These are phyloP conservation scores for Fusarium sp. DNA, from an alignment of 2,329 filamentous ascomycete species.

Conservation along the genomic window DNA sequence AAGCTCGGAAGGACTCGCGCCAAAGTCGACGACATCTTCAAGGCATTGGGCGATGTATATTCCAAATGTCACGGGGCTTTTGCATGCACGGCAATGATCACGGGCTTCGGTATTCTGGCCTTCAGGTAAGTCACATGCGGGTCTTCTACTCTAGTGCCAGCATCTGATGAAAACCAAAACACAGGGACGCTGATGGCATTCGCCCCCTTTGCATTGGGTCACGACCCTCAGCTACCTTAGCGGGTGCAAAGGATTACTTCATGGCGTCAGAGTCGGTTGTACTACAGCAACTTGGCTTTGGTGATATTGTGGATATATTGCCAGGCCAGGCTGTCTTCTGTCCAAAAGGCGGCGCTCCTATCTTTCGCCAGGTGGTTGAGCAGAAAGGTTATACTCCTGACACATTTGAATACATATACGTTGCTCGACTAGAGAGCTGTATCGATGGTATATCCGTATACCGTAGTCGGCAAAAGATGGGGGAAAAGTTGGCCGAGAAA, in stretches of 20 bases:
- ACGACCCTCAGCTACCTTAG: conserved; percentile 75
- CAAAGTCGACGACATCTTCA: conserved; percentile 84
- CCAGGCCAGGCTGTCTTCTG: conserved; percentile 91
- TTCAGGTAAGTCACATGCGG: conserved; percentile 76
- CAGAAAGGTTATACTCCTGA: conserved; percentile 82
- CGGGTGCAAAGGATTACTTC: conserved; percentile 85
- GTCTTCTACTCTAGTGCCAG: conserved; percentile 73
- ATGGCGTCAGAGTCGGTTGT: conserved; percentile 93
- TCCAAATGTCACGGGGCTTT: conserved; percentile 81
- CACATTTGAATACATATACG: conserved; percentile 71
- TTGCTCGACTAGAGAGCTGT: conserved; percentile 51
- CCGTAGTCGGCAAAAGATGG: conserved; percentile 89
- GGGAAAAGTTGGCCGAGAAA: conserved; percentile 82
- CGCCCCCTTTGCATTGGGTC: conserved; percentile 87
- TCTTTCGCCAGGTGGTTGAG: conserved; percentile 82
- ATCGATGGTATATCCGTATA: conserved; percentile 94
- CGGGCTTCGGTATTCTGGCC: conserved; percentile 84
- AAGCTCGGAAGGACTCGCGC: conserved; percentile 87
- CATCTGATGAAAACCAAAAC: conserved; percentile 51
- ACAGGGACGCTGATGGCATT: conserved; percentile 73
- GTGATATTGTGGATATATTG: conserved; percentile 81
- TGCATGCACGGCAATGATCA: conserved; percentile 87
- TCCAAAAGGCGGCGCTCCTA: conserved; percentile 80
- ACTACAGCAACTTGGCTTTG: conserved; percentile 85
- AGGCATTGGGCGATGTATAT: conserved; percentile 80